Conservation (phyloP, 345 rosid genomes). For the Camelina neglecta region DNA sequence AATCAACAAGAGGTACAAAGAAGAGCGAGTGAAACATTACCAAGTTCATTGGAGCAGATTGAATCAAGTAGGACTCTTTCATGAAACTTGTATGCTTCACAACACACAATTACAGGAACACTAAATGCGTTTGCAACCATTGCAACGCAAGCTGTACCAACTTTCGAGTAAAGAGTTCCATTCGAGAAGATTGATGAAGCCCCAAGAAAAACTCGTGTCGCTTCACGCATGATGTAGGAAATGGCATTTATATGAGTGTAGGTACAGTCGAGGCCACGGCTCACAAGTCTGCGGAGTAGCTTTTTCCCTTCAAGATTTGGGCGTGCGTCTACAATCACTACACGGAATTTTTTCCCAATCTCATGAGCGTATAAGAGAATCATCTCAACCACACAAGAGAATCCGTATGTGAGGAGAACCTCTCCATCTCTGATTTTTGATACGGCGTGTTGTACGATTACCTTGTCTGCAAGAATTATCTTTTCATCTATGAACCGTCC, state of each 20-base stretch:
- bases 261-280: slow-evolving; percentile 64
- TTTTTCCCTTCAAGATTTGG: slow-evolving; percentile 75
- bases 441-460: slow-evolving; percentile 67
- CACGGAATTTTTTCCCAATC: slow-evolving; percentile 68
- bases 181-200: slow-evolving; percentile 79
- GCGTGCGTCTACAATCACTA: slow-evolving; percentile 72
- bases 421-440: slow-evolving; percentile 81
- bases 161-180: slow-evolving; percentile 77
- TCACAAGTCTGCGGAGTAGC: slow-evolving; percentile 66
- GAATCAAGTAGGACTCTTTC: slow-evolving; percentile 88
- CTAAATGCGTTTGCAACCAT: slow-evolving; percentile 78
- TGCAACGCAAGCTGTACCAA: slow-evolving; percentile 76
- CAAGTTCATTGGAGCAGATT: slow-evolving; percentile 78
- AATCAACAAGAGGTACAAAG: not conserved
- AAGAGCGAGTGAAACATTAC: slow-evolving; percentile 40
- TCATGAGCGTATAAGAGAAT: slow-evolving; percentile 68
- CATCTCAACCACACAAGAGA: slow-evolving; percentile 82
- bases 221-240: slow-evolving; percentile 77
- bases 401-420: slow-evolving; percentile 78
- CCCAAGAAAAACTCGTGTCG: slow-evolving; percentile 69
- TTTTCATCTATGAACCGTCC: slow-evolving; percentile 71
- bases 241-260: slow-evolving; percentile 79
- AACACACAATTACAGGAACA: slow-evolving; percentile 76
- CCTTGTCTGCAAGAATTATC: slow-evolving; percentile 68
- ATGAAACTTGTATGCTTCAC: slow-evolving; percentile 89